Conservation (phyloP, 495 filamentous ascomycete species). For the Tirmania nivea region DNA sequence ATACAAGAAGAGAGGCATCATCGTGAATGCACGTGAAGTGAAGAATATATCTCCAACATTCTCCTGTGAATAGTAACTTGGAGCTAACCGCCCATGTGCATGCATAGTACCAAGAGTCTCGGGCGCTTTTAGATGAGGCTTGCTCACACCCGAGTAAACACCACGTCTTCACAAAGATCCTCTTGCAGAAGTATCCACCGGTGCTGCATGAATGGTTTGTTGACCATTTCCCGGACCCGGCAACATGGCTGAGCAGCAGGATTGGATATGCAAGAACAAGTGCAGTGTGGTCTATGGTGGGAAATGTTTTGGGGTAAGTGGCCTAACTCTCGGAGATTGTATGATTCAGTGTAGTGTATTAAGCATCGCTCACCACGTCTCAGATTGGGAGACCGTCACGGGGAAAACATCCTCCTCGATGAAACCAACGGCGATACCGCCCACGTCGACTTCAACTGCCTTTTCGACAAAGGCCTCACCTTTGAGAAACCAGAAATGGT, state of each 20-base stretch:
- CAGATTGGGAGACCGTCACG: conserved; percentile 82
- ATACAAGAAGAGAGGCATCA: conserved; percentile 48
- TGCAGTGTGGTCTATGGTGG: conserved; percentile 95
- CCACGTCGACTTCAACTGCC: conserved; percentile 98
- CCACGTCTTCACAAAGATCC: conserved; percentile 43
- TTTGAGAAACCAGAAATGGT: conserved; percentile 89
- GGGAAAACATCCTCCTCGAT: conserved; percentile 90
- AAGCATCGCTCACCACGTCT: conserved; percentile 2
- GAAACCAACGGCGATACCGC: conserved; percentile 84
- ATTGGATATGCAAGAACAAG: conserved; percentile 78
- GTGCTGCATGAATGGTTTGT: conserved; percentile 89
- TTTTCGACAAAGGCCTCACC: conserved; percentile 94
- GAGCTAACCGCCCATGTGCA: neutral
- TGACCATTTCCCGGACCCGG: conserved; percentile 79
- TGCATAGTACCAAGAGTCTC: conserved; percentile 36
- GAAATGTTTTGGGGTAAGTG: conserved; percentile 59
- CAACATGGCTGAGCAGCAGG: conserved; percentile 77
- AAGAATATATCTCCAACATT: too few species aligned
- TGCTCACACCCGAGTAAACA: conserved; percentile 26
- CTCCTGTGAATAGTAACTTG: neutral
- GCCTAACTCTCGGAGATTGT: neutral
- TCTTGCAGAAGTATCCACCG: conserved; percentile 48
- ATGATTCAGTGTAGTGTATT: neutral
- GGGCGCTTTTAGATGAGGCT: conserved; percentile 34
- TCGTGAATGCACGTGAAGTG: conserved; percentile 25